These are phyloP conservation scores for Epichloe uncinata DNA, from an alignment of 2,329 filamentous ascomycete species.

Conservation along the genomic window DNA sequence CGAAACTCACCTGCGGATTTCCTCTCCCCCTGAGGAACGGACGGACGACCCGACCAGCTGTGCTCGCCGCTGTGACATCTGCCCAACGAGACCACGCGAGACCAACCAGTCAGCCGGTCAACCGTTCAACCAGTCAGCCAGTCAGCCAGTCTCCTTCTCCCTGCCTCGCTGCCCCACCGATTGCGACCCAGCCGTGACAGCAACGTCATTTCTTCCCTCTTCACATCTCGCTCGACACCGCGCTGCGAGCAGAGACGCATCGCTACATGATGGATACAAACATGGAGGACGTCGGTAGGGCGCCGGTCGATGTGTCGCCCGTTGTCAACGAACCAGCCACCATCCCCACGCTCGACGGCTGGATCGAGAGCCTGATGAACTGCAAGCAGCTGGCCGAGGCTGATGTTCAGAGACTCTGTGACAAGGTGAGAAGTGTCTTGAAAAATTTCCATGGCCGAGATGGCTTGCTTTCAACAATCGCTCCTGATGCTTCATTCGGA, in stretches of 20 bases:
- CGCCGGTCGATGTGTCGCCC: slow-evolving; percentile 65
- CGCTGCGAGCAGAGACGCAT: slow-evolving; percentile 9
- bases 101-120: no score
- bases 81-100: neutral
- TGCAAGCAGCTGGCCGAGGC: slow-evolving; percentile 96
- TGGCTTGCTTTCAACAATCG: neutral
- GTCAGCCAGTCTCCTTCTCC: neutral
- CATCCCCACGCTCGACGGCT: slow-evolving; percentile 87
- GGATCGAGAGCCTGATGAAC: slow-evolving; percentile 96
- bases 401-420: slow-evolving; percentile 93
- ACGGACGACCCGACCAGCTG: neutral
- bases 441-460: neutral
- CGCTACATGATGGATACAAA: slow-evolving; percentile 69
- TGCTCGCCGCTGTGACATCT: neutral
- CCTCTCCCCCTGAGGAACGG: neutral
- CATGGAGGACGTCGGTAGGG: slow-evolving; percentile 94
- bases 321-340: slow-evolving; percentile 67
- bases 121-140: no score
- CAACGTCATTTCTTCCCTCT: slow-evolving; percentile 18
- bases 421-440: slow-evolving; percentile 57
- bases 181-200: slow-evolving; percentile 12
- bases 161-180: slow-evolving; percentile 9
- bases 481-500: neutral
- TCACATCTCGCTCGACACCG: slow-evolving; percentile 9
- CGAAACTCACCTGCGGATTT: neutral